These are phyloP conservation scores for Lasiosphaeriaceae sp. DNA, from an alignment of 495 filamentous ascomycete species.

Conservation along the genomic window DNA sequence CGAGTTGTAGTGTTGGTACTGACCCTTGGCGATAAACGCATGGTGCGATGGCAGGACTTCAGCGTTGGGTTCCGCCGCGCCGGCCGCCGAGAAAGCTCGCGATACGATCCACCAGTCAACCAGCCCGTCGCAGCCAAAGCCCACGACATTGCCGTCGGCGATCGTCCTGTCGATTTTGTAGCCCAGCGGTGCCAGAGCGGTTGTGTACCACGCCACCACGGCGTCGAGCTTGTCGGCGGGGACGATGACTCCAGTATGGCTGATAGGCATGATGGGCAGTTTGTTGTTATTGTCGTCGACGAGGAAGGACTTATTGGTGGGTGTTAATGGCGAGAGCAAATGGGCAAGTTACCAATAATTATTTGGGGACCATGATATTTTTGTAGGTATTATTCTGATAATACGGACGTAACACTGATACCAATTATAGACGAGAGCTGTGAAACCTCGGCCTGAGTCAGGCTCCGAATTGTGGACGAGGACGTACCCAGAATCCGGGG, in stretches of 20 bases:
- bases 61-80: neutral
- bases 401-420: too few species aligned
- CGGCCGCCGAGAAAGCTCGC: neutral
- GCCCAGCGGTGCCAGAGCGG: constrained; percentile 20
- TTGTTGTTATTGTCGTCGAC: too few species aligned
- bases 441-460: too few species aligned
- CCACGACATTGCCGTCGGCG: constrained; percentile 13
- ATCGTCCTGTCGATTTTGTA: constrained; percentile 11
- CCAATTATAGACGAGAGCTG: too few species aligned
- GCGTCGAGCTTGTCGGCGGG: constrained; percentile 4
- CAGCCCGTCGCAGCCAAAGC: constrained; percentile 11
- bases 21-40: constrained; percentile 19
- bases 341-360: too few species aligned
- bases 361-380: too few species aligned
- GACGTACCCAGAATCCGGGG: too few species aligned
- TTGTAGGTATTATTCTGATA: too few species aligned
- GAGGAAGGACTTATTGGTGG: too few species aligned
- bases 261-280: constrained; percentile 15
- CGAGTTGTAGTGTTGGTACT: neutral
- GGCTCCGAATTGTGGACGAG: too few species aligned
- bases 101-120: constrained; percentile 19
- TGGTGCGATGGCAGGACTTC: constrained; percentile 9
- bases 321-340: too few species aligned
- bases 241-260: constrained; percentile 19
- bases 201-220: constrained; percentile 16